These are phyloP conservation scores for Gonapodya prolifera DNA, from an alignment of 192 early-diverging fungal genomes.

Conservation along the genomic window DNA sequence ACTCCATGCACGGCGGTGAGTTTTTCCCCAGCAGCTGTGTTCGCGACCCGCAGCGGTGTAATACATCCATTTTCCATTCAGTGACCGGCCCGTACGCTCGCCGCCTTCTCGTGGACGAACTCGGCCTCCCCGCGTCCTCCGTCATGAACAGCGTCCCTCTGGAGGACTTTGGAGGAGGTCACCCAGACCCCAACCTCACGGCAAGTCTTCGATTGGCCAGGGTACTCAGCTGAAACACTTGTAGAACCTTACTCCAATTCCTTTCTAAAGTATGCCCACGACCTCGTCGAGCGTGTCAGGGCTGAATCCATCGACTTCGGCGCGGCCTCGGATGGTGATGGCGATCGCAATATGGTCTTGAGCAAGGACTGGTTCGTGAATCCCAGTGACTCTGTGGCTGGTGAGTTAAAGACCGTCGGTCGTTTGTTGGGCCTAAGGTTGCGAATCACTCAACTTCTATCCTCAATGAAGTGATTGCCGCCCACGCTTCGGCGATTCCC, in stretches of 20 bases:
- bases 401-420: constrained; percentile 9
- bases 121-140: constrained; percentile 63
- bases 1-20: constrained; percentile 80
- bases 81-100: constrained; percentile 92
- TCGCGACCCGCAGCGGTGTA: constrained; percentile 6
- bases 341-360: constrained; percentile 97
- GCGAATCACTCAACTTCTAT: not conserved
- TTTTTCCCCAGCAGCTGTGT: not conserved
- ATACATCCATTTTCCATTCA: constrained; percentile 6
- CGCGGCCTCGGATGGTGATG: constrained; percentile 76
- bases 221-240: not conserved
- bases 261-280: constrained; percentile 63
- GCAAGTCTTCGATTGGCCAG: not conserved
- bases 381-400: constrained; percentile 89
- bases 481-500: constrained; percentile 76
- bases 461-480: constrained; percentile 60
- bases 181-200: constrained; percentile 96
- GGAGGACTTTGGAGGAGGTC: constrained; percentile 86
- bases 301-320: constrained; percentile 72
- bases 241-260: not conserved
- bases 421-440: not conserved
- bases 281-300: constrained; percentile 78
- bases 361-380: constrained; percentile 83
- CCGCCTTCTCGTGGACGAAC: constrained; percentile 75
- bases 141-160: constrained; percentile 73